Evolutionary conservation across 2,329 filamentous ascomycete genomes (phyloP), one percentile per base, ranked within the genome.

Genomic region (Epichloe glyceriae): DNA sequence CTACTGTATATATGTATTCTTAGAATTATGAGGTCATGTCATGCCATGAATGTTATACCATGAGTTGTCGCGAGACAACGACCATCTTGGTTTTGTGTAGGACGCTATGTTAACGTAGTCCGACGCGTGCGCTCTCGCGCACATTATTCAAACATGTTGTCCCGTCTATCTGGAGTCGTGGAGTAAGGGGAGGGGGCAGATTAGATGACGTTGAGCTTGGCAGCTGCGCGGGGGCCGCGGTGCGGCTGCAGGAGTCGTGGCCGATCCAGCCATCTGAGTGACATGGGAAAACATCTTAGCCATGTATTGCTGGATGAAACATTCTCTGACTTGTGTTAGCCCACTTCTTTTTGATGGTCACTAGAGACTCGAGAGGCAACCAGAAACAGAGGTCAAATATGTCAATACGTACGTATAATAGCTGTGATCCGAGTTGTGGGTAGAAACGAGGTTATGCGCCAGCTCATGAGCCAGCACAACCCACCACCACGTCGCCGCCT

Each of bases 381-480:
- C 3, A 14, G 3, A 47, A 8, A 12, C 4, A 49, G 26, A 35
- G 40, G 17, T 3, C 1, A 12, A 26, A 20, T 3, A 1, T 5
- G 41, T 37, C 7, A 17, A 7, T 46, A 70, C 76, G 67, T 68
- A 82, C 70, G 84, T 91, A 62, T 93, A 95, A 63, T 83, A 95
- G 60, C 83, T 86, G 67, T 95, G 88, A 50, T 85, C 78, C 15
- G 85, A 74, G 61, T 84, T 85, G 66, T 97, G 91, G 55, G 81
- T 76, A 38, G 71, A 69, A 8, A 95, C 88, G 50, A 98, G 70
- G 64, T 98, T 98, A 69, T 98, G 93, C 52, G 93, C 90, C 65
- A 98, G 70, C 70, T 98, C 94, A 64, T 98, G 93, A 55, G 89
- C 94, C 54, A 96, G 66, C n/a, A 93, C 89, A 56, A 95, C 86